Base-by-base conservation (phyloP, 140 eudicot species). In the Flaveria floridana region DNA sequence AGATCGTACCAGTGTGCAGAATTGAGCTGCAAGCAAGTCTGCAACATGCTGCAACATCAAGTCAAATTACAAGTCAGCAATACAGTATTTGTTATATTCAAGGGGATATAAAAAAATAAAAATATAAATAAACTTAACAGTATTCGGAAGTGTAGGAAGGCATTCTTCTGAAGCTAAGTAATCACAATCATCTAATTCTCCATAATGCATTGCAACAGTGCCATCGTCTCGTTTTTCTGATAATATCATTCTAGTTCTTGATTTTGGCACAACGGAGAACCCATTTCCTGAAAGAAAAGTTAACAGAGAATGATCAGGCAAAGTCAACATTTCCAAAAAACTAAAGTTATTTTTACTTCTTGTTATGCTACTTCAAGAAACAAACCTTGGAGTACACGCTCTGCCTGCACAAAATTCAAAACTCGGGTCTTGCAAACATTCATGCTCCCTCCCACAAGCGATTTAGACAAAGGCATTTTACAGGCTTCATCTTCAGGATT, bases 101-200 rank as follows among this genome's bases (percentile, higher is more conserved):
- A 46, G 39, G 12, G 9, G 1, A 21, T 44, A 21, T 23, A 11
- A 66, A 16, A 7, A 8, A 26, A 39, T 30, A 65, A n/a, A 65
- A 30, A 64, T 15, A 34, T n/a, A 37, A 39, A 37, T n/a, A 3
- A 70, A 80, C 98, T 93, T 77, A 93, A 66, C 99, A 53, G 99
- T 82, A 85, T 86, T 94, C 10, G 97, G 90, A 78, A 94, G 79
- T 42, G 96, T 85, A 71, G 99, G 99, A 72, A 94, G 95, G 78
- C 79, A 79, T 65, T 94, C 96, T 83, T 94, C 97, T n/a, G 82
- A 85, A 52, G 90, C 84, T 77, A 83, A 80, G 80, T 82, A 94
- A 70, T 83, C 95, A 19, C 79, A 79, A 51, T 84, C 88, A 28
- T 90, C 99, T 62, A 82, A 75, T 59, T 94, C 99, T 73, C 99